A percentile compares a stretch with the other conserved stretches of the same genome.
These are phyloP conservation scores for Hypocrella siamensis DNA, from an alignment of 2,329 filamentous ascomycete species.

Conservation along the genomic window DNA sequence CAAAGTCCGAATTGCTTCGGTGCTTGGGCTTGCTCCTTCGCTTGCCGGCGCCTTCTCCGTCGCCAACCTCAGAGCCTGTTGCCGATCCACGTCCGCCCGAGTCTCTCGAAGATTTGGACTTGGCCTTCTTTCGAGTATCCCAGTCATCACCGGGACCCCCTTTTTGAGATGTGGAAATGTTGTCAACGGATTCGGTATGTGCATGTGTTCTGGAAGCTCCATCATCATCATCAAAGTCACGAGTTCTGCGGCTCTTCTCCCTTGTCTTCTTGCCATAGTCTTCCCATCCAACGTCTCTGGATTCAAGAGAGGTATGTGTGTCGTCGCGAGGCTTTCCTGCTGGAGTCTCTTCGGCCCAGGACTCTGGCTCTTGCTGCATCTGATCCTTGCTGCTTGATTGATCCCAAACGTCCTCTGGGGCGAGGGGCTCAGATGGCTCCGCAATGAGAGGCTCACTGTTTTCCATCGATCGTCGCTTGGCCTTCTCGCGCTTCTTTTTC, in stretches of 20 bases:
- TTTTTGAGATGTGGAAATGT: slow-evolving; percentile 7
- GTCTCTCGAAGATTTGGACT: slow-evolving; percentile 18
- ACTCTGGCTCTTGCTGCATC: slow-evolving; percentile 26
- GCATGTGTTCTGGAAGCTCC: slow-evolving; percentile 11
- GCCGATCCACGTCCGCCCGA: slow-evolving; percentile 13
- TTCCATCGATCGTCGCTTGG: slow-evolving; percentile 4
- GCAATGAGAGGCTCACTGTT: slow-evolving; percentile 1
- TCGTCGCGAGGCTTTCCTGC: slow-evolving; percentile 2
- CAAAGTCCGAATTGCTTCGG: slow-evolving; percentile 17
- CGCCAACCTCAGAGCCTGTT: slow-evolving; percentile 21
- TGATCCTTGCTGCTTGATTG: slow-evolving; percentile 18
- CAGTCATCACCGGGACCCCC: slow-evolving; percentile 17
- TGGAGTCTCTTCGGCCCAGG: slow-evolving; percentile 7
- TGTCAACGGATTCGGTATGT: slow-evolving; percentile 14
- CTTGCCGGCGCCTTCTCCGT: slow-evolving; percentile 17
- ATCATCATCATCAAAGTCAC: slow-evolving; percentile 12
- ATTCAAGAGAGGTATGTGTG: slow-evolving; percentile 8
- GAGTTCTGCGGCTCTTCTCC: slow-evolving; percentile 15
- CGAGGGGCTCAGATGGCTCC: slow-evolving; percentile 3
- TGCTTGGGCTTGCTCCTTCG: slow-evolving; percentile 24
- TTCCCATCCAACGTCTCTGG: slow-evolving; percentile 10
- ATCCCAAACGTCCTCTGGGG: slow-evolving; percentile 11
- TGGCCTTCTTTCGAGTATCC: slow-evolving; percentile 17
- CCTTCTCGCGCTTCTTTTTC: slow-evolving; percentile 29
- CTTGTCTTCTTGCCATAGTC: slow-evolving; percentile 11